These are phyloP conservation scores for Camellia japonica DNA, from an alignment of 148 eudicot species.

Conservation along the genomic window DNA sequence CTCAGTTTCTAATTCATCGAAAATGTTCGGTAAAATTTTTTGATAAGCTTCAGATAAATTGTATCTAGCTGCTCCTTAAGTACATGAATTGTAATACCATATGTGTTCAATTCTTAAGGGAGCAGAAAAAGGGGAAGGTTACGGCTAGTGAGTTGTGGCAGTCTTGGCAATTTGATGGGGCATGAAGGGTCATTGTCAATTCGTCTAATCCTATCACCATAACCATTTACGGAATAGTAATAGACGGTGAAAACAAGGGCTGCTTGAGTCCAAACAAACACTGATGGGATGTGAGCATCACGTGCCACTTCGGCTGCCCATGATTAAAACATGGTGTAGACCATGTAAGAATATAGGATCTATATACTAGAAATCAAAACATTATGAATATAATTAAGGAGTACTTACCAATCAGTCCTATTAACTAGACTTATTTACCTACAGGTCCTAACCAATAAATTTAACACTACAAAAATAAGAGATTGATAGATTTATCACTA, in stretches of 20 bases:
- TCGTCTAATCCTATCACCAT: constrained; percentile 2
- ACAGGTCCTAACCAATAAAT: no score
- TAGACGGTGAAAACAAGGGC: constrained; percentile 37
- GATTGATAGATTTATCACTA: no score
- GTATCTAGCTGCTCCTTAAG: constrained; percentile 32
- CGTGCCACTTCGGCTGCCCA: constrained; percentile 51
- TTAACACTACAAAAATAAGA: no score
- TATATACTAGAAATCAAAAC: no score
- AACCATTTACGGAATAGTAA: constrained; percentile 30
- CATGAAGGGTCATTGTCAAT: background rate
- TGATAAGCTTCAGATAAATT: no score
- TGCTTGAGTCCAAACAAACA: constrained; percentile 35
- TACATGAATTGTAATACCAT: background rate
- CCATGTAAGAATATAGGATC: no score
- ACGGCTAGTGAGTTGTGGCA: constrained; percentile 28
- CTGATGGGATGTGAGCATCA: constrained; percentile 22
- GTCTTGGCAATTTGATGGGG: constrained; percentile 25
- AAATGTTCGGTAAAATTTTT: no score
- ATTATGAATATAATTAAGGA: no score
- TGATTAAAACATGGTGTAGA: constrained; percentile 30
- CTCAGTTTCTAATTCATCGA: no score
- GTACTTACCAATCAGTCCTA: no score
- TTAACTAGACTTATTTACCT: no score
- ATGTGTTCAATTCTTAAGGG: constrained; percentile 9
- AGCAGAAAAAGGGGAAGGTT: constrained; percentile 37